Base-by-base conservation (phyloP, 495 filamentous ascomycete genomes). In the Xylaria venustula region DNA sequence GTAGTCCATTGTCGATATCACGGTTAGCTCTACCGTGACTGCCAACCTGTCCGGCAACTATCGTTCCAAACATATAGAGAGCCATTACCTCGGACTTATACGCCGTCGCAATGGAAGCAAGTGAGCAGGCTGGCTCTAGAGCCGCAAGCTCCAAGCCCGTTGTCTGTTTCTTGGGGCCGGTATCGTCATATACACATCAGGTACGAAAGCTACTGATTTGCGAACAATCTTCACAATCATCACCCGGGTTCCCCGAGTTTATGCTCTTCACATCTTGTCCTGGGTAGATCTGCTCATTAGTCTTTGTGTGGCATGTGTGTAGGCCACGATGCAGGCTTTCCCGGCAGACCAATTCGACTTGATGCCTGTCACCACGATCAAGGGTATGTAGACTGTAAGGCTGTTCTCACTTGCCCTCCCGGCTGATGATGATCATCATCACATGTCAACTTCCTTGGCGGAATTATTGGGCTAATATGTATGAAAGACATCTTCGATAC, bases 131-230 rank as follows among this genome's bases (percentile, higher is more conserved):
- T 17, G 53, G 40, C 26, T 19, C 23, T 17, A 57, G 46, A 30
- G 60, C 34, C 28, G 28, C 64, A 17, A 37, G 15, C 41, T 60
- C 49, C 40, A 73, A 72, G 51, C 74, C 70, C 9, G 61, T 71
- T 7, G 90, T 96, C 23, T 88, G 89, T 36, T 98, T 89, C 70
- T 74, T 98, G n/a, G 93, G 93, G 17, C 93, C 93, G 11, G 64
- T 79, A 17, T 84, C 89, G 4, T 93, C 92, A 9, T 96, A 95
- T 74, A 93, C 94, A 9, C 93, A 98, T 73, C 93, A 97, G 85
- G 93, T 95, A 81, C 44, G 37, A 28, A 34, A 15, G 22, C n/a
- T 17, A 7, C 37, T 15, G 51, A 15, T 22, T 1, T 1, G 7
- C 30, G n/a, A n/a, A n/a, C n/a, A n/a, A n/a, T n/a, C n/a, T 37